Evolutionary conservation across 2,329 filamentous ascomycete genomes (phyloP), one percentile per base, ranked within the genome.

Genomic region (Botrytis porri): DNA sequence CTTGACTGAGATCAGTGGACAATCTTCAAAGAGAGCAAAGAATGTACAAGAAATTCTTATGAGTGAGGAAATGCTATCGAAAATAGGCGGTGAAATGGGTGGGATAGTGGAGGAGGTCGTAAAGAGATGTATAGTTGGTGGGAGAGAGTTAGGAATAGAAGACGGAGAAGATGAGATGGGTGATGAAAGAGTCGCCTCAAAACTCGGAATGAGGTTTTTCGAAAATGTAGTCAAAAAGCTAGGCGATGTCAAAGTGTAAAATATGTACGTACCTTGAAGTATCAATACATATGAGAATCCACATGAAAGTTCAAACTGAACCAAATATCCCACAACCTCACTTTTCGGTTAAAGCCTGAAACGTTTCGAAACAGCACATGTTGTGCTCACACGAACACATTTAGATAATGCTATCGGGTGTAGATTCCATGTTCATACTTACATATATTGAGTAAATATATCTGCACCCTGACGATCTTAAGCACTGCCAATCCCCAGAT

Each of bases 191-290:
- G 83, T 84, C 7, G 84, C 82, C 0, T 81, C 82, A 39, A 80
- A 77, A 60, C 75, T 85, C 48, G 84, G 82, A 6, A 81, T 82
- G 78, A 79, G 75, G 3, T 84, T 84, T 61, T 84, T 84, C 73
- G 83, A 85, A 67, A 79, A 84, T 2, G 84, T 86, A 10, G 84
- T 86, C 35, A 84, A 84, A 76, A 81, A 77, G 61, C 76, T 86
- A 32, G 83, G 81, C 2, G 77, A 75, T 70, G 70, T 79, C 60
- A 76, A 72, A 43, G 73, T 78, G 29, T 78, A 67, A 77, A 45
- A 39, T 32, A 20, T 41, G n/a, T 32, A 65, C 1, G 43, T 65
- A 71, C 39, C 69, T 43, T 54, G 22, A 10, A 29, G 60, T 66
- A 71, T 57, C 25, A 20, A n/a, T 66, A 65, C 69, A 66, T 41